Evolutionary conservation across 345 rosid species (phyloP), one percentile per base, ranked within the genome.

Genomic region (Viola odorata): DNA sequence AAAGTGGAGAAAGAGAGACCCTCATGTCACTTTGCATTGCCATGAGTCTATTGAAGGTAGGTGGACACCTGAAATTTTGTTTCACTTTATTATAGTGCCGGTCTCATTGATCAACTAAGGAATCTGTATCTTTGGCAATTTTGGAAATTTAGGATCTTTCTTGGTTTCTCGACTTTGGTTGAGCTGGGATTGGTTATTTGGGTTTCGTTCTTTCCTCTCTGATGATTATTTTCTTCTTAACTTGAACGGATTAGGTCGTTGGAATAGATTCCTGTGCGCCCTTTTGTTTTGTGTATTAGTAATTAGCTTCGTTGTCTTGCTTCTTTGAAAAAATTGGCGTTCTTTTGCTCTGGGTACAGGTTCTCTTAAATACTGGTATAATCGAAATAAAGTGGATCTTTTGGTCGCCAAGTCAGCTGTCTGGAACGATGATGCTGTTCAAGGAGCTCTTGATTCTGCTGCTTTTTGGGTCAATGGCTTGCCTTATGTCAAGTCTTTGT

Each of bases 351-450:
- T 60, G n/a, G 12, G 54, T 6, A 44, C 68, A 92, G 97, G 95
- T 44, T 83, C 97, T 64, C 85, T 88, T 71, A 83, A 67, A 74
- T 87, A 81, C 66, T 88, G 99, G 99, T 82, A 75, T 38, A 84
- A 85, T 58, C 85, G 96, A 52, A 88, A 78, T 58, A 86, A 85
- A 70, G 97, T 82, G 58, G 95, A 88, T 69, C 77, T 76, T 67
- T 67, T 78, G 8, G 78, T 72, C 52, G 75, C 96, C 14, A 81
- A 83, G 50, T 54, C 84, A 57, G 92, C 97, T 69, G 87, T 81
- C 73, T 94, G 99, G 99, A 77, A 87, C 36, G 99, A 94, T 62
- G 90, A 84, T 74, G 87, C 99, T 50, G 83, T 90, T 32, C 80
- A 72, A 62, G 80, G 53, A 55, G 88, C 96, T 63, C 91, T 94